Evolutionary conservation across 192 early-diverging fungal species (phyloP).

Genomic region (Backusella circina): DNA sequence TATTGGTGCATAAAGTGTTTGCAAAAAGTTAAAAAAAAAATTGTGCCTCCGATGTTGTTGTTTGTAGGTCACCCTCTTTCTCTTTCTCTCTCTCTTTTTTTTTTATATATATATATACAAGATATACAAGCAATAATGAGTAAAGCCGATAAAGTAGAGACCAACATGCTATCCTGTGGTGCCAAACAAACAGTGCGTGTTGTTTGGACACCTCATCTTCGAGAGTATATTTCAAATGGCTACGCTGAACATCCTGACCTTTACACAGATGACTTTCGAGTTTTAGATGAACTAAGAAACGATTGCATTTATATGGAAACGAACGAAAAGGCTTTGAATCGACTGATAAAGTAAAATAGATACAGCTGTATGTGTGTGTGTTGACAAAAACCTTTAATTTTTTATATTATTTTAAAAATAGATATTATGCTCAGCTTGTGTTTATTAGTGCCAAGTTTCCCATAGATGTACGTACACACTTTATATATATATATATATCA

Average conservation of each 20-base stretch:
- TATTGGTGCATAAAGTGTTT: not conserved
- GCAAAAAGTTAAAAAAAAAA: not conserved
- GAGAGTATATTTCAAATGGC: constrained; percentile 70
- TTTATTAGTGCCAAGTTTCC: constrained; percentile 85
- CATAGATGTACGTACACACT: constrained; percentile 64
- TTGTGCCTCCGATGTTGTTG: not conserved
- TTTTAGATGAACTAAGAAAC: constrained; percentile 72
- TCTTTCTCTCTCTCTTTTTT: not conserved
- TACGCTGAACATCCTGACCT: constrained; percentile 85
- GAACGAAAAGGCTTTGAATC: constrained; percentile 60
- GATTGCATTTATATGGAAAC: constrained; percentile 63
- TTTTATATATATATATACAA: too few relatives aligned
- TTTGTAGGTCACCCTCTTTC: too few relatives aligned
- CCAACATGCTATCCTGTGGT: constrained; percentile 56
- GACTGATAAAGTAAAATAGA: constrained; percentile 58
- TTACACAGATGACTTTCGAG: constrained; percentile 83
- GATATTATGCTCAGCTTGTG: constrained; percentile 85
- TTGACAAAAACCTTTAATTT: too few relatives aligned
- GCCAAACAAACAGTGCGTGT: constrained; percentile 60
- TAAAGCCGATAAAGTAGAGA: constrained; percentile 1
- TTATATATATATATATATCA: not conserved
- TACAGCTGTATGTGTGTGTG: not conserved
- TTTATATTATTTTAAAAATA: too few relatives aligned
- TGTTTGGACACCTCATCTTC: constrained; percentile 48
- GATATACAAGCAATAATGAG: not conserved